Conservation (phyloP, 805 yeast genomes). For the Cyberlindnera americana region DNA sequence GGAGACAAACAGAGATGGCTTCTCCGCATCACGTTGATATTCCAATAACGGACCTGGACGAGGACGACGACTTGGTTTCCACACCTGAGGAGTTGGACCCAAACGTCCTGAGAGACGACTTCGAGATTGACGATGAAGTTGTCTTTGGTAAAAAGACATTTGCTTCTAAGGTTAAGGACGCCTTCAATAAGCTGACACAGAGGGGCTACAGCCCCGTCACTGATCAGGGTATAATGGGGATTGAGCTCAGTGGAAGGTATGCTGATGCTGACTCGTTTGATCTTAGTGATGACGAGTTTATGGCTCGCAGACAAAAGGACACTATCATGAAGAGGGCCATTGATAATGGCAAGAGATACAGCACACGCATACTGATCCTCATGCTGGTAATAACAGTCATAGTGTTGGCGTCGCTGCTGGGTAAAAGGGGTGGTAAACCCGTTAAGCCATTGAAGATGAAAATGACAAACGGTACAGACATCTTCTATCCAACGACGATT, state of each 20-base stretch:
- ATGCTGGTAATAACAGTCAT: conserved; percentile 15
- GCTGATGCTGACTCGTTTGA: conserved; percentile 26
- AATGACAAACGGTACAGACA: conserved; percentile 24
- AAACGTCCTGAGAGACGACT: conserved; percentile 24
- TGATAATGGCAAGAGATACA: conserved; percentile 5
- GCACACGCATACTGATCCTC: conserved; percentile 8
- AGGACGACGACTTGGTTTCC: conserved; percentile 29
- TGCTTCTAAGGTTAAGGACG: conserved; percentile 10
- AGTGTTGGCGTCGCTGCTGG: conserved; percentile 19
- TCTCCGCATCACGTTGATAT: conserved; percentile 42
- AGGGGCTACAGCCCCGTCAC: conserved; percentile 18
- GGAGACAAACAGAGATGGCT: conserved; percentile 1
- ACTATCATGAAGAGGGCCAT: conserved; percentile 2
- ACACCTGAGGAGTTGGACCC: conserved; percentile 23
- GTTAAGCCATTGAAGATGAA: conserved; percentile 1
- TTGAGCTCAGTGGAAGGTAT: conserved; percentile 18
- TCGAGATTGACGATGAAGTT: conserved; percentile 19
- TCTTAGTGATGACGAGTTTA: conserved; percentile 28
- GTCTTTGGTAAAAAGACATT: conserved; percentile 11
- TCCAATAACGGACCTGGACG: conserved; percentile 55
- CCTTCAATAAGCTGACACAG: conserved; percentile 6
- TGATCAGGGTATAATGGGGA: conserved; percentile 18
- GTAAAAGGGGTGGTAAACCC: conserved; percentile 5
- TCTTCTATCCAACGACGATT: conserved; percentile 66
- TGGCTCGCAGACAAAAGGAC: conserved; percentile 18